Conservation (phyloP, 495 filamentous ascomycete genomes). For the Aspergillus nidulans region DNA sequence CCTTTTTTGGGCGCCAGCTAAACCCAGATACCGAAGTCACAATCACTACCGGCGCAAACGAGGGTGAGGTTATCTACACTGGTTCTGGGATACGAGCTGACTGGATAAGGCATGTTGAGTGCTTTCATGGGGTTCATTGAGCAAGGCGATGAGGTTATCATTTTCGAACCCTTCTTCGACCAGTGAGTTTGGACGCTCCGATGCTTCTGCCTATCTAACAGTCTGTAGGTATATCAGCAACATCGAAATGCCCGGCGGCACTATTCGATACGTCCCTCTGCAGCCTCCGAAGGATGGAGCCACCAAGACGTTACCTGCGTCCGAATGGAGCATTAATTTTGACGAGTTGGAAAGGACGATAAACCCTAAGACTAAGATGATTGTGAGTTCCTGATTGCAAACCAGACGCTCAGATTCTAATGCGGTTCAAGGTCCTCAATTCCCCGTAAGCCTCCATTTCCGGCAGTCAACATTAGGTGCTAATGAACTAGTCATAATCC, state of each 20-base stretch:
- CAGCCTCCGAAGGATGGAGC: conserved; percentile 85
- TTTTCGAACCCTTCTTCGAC: conserved; percentile 98
- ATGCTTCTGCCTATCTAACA: neutral
- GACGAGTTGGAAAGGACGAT: conserved; percentile 78
- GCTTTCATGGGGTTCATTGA: conserved; percentile 98
- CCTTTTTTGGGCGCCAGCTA: conserved; percentile 72
- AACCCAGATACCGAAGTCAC: conserved; percentile 89
- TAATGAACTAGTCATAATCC: conserved; percentile 71
- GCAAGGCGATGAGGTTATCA: conserved; percentile 88
- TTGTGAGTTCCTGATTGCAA: conserved; percentile 53
- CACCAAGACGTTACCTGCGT: conserved; percentile 71
- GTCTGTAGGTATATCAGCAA: conserved; percentile 74
- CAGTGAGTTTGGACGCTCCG: conserved; percentile 54
- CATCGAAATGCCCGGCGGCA: conserved; percentile 95
- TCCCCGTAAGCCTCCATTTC: conserved; percentile 30
- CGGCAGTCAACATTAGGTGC: neutral
- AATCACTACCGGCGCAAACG: conserved; percentile 94
- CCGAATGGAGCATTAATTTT: conserved; percentile 85
- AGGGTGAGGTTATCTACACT: conserved; percentile 49
- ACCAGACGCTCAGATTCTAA: conserved; percentile 10
- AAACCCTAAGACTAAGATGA: conserved; percentile 85
- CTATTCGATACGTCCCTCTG: conserved; percentile 87
- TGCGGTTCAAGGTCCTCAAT: conserved; percentile 35
- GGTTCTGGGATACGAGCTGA: neutral
- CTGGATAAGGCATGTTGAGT: conserved; percentile 67